phyloP scores from a whole-genome alignment of 495 filamentous ascomycete species.

The Penicillium mononematosum region DNA sequence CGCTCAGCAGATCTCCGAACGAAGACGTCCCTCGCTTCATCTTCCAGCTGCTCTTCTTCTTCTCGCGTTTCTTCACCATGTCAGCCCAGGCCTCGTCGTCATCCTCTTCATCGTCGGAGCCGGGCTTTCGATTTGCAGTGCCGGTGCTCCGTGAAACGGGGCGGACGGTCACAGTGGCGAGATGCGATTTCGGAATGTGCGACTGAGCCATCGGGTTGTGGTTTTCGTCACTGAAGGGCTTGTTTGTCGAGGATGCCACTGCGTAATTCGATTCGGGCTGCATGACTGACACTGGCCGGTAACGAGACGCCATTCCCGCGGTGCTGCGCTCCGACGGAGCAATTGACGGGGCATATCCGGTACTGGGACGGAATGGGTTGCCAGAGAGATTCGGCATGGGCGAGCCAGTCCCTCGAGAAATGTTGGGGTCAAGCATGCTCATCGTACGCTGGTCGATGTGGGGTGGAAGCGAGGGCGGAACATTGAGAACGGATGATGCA shows the following conservation, averaged over 20 bases:
- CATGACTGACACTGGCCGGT: slow-evolving; percentile 76
- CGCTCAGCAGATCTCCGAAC: slow-evolving; percentile 45
- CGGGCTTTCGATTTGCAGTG: slow-evolving; percentile 25
- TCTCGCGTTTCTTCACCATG: slow-evolving; percentile 80
- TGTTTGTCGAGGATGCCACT: slow-evolving; percentile 51
- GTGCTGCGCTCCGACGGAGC: slow-evolving; percentile 94
- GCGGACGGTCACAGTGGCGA: slow-evolving; percentile 40
- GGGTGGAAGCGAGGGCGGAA: slow-evolving; percentile 16
- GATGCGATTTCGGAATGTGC: slow-evolving; percentile 32
- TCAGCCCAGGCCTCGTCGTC: slow-evolving; percentile 85
- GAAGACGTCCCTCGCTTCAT: slow-evolving; percentile 56
- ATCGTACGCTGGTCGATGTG: slow-evolving; percentile 58
- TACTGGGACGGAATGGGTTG: slow-evolving; percentile 31
- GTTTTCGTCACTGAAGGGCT: slow-evolving; percentile 51
- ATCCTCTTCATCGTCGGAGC: slow-evolving; percentile 65
- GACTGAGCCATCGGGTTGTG: slow-evolving; percentile 26
- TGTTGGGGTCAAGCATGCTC: slow-evolving; percentile 80
- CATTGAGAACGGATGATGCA: slow-evolving; percentile 7
- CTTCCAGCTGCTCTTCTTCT: slow-evolving; percentile 74
- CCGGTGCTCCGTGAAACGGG: slow-evolving; percentile 35
- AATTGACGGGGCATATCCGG: slow-evolving; percentile 68
- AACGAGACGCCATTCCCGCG: slow-evolving; percentile 84
- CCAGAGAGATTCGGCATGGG: slow-evolving; percentile 34
- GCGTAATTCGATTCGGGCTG: slow-evolving; percentile 41
- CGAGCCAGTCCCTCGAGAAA: slow-evolving; percentile 48